Evolutionary conservation across 139 green algal genomes (phyloP).

Genomic region (Zygnema circumcarinatum): DNA sequence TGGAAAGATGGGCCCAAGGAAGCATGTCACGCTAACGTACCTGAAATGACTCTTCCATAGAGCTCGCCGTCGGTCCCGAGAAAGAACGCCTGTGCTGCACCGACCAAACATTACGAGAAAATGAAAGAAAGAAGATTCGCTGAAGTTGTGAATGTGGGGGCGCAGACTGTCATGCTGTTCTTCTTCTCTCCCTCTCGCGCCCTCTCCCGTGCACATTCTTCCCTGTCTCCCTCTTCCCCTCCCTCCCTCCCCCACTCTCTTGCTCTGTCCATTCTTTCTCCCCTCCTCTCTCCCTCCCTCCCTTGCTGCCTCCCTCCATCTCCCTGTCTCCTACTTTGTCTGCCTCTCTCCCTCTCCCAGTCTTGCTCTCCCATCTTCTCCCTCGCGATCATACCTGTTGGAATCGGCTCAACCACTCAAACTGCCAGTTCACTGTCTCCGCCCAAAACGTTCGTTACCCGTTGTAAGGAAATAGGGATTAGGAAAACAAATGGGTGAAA

Average conservation of each 20-base stretch:
- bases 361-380: not conserved
- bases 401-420: not conserved
- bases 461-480: too few species aligned
- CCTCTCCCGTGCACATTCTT: not conserved
- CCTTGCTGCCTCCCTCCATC: not conserved
- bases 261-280: not conserved
- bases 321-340: not conserved
- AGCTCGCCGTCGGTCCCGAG: too few species aligned
- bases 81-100: too few species aligned
- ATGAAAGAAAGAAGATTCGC: conserved; percentile 8
- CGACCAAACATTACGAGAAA: conserved; percentile 22
- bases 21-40: too few species aligned
- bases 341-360: not conserved
- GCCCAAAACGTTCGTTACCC: not conserved
- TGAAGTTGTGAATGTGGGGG: too few species aligned
- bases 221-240: not conserved
- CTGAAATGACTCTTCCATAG: too few species aligned
- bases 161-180: too few species aligned
- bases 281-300: not conserved
- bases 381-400: not conserved
- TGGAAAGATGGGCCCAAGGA: too few species aligned
- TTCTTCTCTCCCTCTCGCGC: not conserved
- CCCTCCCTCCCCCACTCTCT: not conserved
- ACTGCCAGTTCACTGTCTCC: not conserved
- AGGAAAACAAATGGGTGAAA: not conserved